phyloP scores from a whole-genome alignment of 2,329 filamentous ascomycete genomes.

The Blastomyces percursus region DNA sequence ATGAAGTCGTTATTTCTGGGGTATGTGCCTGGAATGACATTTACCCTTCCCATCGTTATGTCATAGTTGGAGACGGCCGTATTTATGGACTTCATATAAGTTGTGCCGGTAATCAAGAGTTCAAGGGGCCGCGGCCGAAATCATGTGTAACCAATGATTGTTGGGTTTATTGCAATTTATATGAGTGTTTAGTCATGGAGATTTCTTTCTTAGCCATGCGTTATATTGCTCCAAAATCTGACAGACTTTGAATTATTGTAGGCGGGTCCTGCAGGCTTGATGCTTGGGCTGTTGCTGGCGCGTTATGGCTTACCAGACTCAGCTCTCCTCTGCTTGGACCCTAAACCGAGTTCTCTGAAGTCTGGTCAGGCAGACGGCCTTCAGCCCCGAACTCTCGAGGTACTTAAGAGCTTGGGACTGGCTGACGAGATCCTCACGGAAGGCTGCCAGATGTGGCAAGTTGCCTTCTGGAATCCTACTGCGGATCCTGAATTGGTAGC shows the following conservation, averaged over 20 bases:
- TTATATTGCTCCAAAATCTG: not conserved
- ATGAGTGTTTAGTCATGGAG: not conserved
- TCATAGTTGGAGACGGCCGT: not conserved
- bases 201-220: not conserved
- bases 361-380: constrained; percentile 35
- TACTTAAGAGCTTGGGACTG: constrained; percentile 32
- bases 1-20: constrained; percentile 35
- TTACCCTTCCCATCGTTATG: not conserved
- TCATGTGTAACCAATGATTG: not conserved
- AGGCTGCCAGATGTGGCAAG: constrained; percentile 66
- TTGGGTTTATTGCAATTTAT: not conserved
- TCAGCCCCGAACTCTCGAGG: constrained; percentile 33
- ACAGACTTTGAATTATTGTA: constrained; percentile 23
- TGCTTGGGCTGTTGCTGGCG: constrained; percentile 32
- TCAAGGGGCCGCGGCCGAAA: too few relatives aligned
- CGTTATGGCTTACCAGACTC: constrained; percentile 32
- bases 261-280: constrained; percentile 34
- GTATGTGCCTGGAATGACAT: constrained; percentile 16
- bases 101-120: not conserved
- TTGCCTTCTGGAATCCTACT: constrained; percentile 53
- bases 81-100: not conserved
- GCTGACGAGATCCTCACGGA: constrained; percentile 40
- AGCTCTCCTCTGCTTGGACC: constrained; percentile 31
- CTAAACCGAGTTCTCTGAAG: constrained; percentile 20
- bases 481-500: constrained; percentile 13